Percentiles rank a stretch among this genome's conserved stretches.
phyloP scores from a whole-genome alignment of 2,329 filamentous ascomycete species.

The Amauroascus niger region DNA sequence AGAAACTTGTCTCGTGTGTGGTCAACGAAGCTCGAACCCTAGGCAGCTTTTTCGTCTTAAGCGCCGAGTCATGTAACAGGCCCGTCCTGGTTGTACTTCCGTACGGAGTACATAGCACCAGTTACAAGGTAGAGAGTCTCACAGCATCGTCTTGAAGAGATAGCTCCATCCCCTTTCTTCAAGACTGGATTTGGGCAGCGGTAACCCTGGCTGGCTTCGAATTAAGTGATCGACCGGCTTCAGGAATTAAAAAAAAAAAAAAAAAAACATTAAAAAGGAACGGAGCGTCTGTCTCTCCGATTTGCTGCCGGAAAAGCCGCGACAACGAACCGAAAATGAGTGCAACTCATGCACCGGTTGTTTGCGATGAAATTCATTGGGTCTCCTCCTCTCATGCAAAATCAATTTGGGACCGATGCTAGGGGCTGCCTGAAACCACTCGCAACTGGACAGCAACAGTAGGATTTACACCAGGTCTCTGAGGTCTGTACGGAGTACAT shows the following conservation, averaged over 20 bases:
- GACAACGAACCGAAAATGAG: no score
- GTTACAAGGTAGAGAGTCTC: neutral
- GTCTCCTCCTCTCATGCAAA: neutral
- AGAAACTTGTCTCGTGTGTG: no score
- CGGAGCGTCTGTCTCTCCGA: neutral
- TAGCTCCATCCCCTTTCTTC: neutral
- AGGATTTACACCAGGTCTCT: neutral
- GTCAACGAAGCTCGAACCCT: neutral
- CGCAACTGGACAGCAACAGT: neutral
- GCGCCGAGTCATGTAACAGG: slow-evolving; percentile 8
- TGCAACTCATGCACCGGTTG: neutral
- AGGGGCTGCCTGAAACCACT: neutral
- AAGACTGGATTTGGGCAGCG: neutral
- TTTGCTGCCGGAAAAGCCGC: neutral
- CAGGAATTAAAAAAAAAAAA: no score
- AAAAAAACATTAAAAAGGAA: neutral
- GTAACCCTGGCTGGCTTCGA: neutral
- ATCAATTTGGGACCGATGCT: neutral
- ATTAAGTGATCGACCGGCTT: neutral
- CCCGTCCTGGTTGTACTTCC: neutral
- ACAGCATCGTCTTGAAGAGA: slow-evolving; percentile 1
- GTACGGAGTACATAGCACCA: neutral
- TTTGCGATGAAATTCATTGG: neutral
- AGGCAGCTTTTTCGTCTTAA: neutral
- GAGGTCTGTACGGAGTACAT: no score